These are phyloP conservation scores for Ascochyta rabiei DNA, from an alignment of 2,329 filamentous ascomycete genomes.

Conservation along the genomic window DNA sequence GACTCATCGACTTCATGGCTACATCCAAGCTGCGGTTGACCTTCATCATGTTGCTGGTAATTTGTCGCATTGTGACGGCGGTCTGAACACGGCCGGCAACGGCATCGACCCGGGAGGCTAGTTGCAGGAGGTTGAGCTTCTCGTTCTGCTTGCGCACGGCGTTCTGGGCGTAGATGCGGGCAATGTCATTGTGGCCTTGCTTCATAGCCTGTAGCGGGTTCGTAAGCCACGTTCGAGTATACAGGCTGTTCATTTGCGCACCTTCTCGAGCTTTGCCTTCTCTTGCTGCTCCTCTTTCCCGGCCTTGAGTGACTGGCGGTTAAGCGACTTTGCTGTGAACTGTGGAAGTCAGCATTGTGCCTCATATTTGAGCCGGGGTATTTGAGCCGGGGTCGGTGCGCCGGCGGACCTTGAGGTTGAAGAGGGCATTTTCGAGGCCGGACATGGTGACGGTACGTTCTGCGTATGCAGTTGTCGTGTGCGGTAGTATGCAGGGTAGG, in stretches of 20 bases:
- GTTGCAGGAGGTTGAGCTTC: slow-evolving; percentile 63
- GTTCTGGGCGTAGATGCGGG: slow-evolving; percentile 68
- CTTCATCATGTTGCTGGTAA: slow-evolving; percentile 66
- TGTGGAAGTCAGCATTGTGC: slow-evolving; percentile 40
- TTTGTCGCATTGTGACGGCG: slow-evolving; percentile 66
- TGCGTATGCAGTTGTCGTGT: slow-evolving; percentile 13
- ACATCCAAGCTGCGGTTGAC: slow-evolving; percentile 67
- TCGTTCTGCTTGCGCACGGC: slow-evolving; percentile 69
- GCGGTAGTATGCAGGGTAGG: slow-evolving; percentile 14
- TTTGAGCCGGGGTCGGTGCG: slow-evolving; percentile 4
- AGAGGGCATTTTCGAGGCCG: slow-evolving; percentile 66
- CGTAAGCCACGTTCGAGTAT: not conserved
- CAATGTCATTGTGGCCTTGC: slow-evolving; percentile 64
- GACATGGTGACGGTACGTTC: slow-evolving; percentile 55
- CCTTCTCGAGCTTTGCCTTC: slow-evolving; percentile 67
- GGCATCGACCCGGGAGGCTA: slow-evolving; percentile 65
- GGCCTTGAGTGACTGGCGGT: slow-evolving; percentile 66
- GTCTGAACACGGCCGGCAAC: slow-evolving; percentile 66
- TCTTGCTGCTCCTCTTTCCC: slow-evolving; percentile 66
- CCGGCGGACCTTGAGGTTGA: slow-evolving; percentile 63
- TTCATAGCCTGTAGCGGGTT: slow-evolving; percentile 59
- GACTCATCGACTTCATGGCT: slow-evolving; percentile 68
- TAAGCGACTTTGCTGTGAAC: slow-evolving; percentile 69
- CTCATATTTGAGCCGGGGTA: not conserved
- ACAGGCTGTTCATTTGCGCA: slow-evolving; percentile 24